A percentile compares a stretch with the other conserved stretches of the same genome.
Conservation (phyloP, 2,329 filamentous ascomycete species). For the Colletotrichum sp. region DNA sequence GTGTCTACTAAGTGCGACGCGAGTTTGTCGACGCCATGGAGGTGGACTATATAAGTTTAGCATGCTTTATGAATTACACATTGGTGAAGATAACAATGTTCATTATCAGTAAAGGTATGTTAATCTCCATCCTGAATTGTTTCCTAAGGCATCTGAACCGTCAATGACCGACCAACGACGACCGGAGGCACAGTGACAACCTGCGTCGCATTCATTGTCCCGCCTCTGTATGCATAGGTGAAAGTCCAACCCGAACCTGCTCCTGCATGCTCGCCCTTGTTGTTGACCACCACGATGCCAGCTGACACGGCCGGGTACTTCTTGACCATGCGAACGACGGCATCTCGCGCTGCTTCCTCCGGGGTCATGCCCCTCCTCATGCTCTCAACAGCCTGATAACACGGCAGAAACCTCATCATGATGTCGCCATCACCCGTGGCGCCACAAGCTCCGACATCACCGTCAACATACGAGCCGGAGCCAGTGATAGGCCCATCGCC, state of each 20-base stretch:
- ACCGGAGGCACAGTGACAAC: conserved; percentile 45
- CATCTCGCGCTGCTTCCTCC: conserved; percentile 54
- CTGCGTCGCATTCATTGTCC: conserved; percentile 47
- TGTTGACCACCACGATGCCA: conserved; percentile 57
- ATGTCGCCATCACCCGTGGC: conserved; percentile 63
- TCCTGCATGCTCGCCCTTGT: conserved; percentile 51
- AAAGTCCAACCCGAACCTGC: conserved; percentile 61
- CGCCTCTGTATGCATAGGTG: conserved; percentile 56
- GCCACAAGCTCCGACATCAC: conserved; percentile 58
- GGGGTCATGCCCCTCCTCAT: conserved; percentile 54
- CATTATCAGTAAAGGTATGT: background rate
- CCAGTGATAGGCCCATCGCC: conserved; percentile 61
- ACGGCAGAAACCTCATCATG: conserved; percentile 63
- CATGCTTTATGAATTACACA: background rate
- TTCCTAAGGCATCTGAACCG: background rate
- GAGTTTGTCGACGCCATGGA: background rate
- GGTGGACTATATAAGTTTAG: background rate
- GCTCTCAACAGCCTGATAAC: conserved; percentile 62
- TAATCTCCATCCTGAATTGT: background rate
- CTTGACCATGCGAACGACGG: conserved; percentile 51
- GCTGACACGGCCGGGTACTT: conserved; percentile 51
- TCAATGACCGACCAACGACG: background rate
- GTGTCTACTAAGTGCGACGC: rapidly evolving
- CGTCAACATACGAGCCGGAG: conserved; percentile 60
- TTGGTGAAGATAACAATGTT: rapidly evolving